Conservation (phyloP, 768 basidiomycete genomes). For the Hebeloma cylindrosporum region DNA sequence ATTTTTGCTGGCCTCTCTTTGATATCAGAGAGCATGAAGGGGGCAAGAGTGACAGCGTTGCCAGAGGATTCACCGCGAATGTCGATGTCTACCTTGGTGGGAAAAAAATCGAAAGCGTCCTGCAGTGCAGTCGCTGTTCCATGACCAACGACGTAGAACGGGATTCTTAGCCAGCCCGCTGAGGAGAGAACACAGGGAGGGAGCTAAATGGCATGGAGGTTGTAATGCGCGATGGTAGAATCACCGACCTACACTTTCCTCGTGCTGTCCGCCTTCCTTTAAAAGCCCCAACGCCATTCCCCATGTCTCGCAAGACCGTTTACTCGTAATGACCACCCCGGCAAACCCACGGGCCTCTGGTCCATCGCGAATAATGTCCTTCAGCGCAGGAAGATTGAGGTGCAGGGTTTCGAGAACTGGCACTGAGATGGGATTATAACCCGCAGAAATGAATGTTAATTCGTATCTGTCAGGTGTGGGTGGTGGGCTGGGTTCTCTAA, state of each 20-base stretch:
- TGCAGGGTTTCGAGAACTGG: constrained; percentile 70
- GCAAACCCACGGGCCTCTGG: constrained; percentile 32
- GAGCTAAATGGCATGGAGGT: constrained; percentile 2
- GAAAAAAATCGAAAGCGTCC: constrained; percentile 26
- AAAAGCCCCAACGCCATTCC: constrained; percentile 37
- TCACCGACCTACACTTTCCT: constrained; percentile 20
- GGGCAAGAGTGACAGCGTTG: constrained; percentile 64
- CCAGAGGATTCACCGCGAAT: constrained; percentile 56
- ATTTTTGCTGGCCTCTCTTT: constrained; percentile 33
- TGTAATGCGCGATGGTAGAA: background rate
- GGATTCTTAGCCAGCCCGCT: constrained; percentile 53
- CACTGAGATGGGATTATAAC: constrained; percentile 58
- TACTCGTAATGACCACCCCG: constrained; percentile 80
- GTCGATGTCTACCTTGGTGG: constrained; percentile 14
- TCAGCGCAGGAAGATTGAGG: constrained; percentile 48
- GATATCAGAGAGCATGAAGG: constrained; percentile 52
- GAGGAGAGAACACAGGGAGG: no score
- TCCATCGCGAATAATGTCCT: constrained; percentile 39
- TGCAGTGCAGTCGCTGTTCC: constrained; percentile 54
- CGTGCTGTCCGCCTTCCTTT: constrained; percentile 4
- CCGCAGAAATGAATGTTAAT: constrained; percentile 41
- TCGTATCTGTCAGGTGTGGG: constrained; percentile 61
- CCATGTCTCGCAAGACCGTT: constrained; percentile 76
- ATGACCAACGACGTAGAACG: constrained; percentile 81
- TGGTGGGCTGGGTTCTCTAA: constrained; percentile 40